A percentile compares a stretch with the other conserved stretches of the same genome.
Evolutionary conservation across 1,139 yeast genomes (phyloP).

Genomic region (Yamadazyma atlantica): DNA sequence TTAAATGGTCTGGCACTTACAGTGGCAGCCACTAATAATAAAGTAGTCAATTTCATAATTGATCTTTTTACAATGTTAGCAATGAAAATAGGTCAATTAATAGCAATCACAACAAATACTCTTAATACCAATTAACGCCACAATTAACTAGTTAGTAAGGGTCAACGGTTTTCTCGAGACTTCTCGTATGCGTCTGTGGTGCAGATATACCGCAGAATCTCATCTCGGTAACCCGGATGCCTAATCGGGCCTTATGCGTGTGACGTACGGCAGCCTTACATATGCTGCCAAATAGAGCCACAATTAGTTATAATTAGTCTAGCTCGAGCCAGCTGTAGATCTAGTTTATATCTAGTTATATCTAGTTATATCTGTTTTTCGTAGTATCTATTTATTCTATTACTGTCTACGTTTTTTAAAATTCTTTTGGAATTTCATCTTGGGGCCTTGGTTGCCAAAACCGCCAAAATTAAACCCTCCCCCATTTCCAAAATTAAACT

Average conservation of each 20-base stretch:
- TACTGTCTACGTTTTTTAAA: constrained; percentile 8
- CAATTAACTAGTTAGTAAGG: neutral
- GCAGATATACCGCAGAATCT: neutral
- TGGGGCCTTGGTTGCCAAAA: constrained; percentile 16
- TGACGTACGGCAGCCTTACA: too few species aligned
- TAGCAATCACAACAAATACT: too few species aligned
- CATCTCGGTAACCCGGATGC: neutral
- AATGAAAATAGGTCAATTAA: neutral
- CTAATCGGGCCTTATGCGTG: neutral
- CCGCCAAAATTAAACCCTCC: constrained; percentile 23
- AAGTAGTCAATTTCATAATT: constrained; percentile 21
- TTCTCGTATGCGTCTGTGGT: neutral
- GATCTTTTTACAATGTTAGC: too few species aligned
- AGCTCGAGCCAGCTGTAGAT: too few species aligned
- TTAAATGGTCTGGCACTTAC: constrained; percentile 25
- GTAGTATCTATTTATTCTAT: neutral
- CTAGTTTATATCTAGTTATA: too few species aligned
- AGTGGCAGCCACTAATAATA: constrained; percentile 22
- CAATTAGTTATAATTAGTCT: too few species aligned
- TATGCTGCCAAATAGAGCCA: too few species aligned
- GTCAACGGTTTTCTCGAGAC: too few species aligned
- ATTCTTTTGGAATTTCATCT: constrained; percentile 20
- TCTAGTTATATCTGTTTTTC: too few species aligned
- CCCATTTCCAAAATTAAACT: constrained; percentile 14
- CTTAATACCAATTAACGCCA: too few species aligned